These are phyloP conservation scores for Sporisorium exsertum DNA, from an alignment of 1,284 basidiomycete genomes.

Conservation along the genomic window DNA sequence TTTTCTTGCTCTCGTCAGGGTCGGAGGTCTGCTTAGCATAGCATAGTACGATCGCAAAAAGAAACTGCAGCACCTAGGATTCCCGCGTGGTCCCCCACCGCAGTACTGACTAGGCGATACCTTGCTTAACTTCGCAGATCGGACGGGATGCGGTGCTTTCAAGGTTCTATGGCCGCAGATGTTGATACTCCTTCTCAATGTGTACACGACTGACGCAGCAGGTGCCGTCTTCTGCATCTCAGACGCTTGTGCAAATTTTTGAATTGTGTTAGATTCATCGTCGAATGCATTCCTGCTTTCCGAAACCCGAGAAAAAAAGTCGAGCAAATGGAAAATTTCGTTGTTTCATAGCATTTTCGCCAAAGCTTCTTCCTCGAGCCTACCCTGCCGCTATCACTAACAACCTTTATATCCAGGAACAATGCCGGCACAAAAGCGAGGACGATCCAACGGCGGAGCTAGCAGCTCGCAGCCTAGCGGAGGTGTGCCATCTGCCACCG, in stretches of 20 bases:
- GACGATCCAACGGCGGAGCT: slow-evolving; percentile 11
- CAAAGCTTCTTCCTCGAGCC: not conserved
- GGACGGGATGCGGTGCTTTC: slow-evolving; percentile 84
- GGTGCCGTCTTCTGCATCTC: not conserved
- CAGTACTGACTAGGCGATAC: slow-evolving; percentile 85
- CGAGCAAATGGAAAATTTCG: slow-evolving; percentile 17
- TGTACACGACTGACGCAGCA: no score
- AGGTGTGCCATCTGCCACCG: slow-evolving; percentile 37
- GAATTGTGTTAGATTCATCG: not conserved
- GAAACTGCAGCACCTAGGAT: slow-evolving; percentile 82
- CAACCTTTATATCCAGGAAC: not conserved
- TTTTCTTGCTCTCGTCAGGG: not conserved
- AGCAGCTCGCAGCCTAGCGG: slow-evolving; percentile 9
- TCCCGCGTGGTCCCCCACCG: slow-evolving; percentile 85
- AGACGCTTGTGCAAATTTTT: not conserved
- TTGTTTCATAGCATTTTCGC: not conserved
- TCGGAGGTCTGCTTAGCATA: no score
- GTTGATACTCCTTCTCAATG: no score
- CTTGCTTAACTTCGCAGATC: slow-evolving; percentile 83
- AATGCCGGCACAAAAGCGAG: slow-evolving; percentile 40
- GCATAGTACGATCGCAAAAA: no score
- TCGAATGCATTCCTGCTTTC: not conserved
- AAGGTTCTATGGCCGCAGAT: slow-evolving; percentile 82
- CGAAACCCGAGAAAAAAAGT: slow-evolving; percentile 5
- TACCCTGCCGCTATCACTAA: not conserved